A percentile compares a stretch with the other conserved stretches of the same genome.
Evolutionary conservation across 805 yeast genomes (phyloP).

Genomic region (Lipomyces chichibuensis): DNA sequence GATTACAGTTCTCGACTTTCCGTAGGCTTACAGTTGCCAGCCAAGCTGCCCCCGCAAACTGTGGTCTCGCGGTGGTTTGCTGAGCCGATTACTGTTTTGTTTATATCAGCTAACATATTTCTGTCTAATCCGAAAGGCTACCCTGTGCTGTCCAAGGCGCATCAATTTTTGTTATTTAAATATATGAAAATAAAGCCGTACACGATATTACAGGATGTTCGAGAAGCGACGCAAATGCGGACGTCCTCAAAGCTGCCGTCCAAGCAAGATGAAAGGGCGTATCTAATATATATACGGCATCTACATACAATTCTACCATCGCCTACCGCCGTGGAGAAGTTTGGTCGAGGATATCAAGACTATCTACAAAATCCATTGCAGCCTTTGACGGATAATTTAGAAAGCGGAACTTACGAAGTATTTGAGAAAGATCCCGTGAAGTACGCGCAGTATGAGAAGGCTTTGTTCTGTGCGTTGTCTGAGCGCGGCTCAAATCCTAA

Average conservation of each 20-base stretch:
- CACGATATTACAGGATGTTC: conserved; percentile 58
- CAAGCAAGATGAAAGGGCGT: conserved; percentile 45
- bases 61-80: conserved; percentile 66
- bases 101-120: conserved; percentile 60
- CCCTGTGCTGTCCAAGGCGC: conserved; percentile 65
- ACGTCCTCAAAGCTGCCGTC: conserved; percentile 7
- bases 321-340: conserved; percentile 43
- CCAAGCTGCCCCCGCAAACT: conserved; percentile 53
- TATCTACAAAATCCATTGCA: conserved; percentile 65
- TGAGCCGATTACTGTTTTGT: conserved; percentile 64
- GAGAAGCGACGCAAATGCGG: conserved; percentile 43
- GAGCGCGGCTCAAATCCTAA: background rate
- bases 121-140: conserved; percentile 61
- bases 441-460: conserved; percentile 67
- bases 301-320: conserved; percentile 41
- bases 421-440: conserved; percentile 75
- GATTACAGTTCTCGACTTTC: conserved; percentile 60
- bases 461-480: conserved; percentile 59
- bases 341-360: conserved; percentile 49
- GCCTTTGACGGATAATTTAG: conserved; percentile 65
- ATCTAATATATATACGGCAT: conserved; percentile 51
- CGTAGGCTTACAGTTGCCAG: conserved; percentile 77
- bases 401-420: conserved; percentile 61
- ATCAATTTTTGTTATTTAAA: conserved; percentile 54
- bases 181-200: conserved; percentile 51